A percentile compares a stretch with the other conserved stretches of the same genome.
Evolutionary conservation across 2,329 filamentous ascomycete genomes (phyloP).

Genomic region (Colletotrichum camelliae): DNA sequence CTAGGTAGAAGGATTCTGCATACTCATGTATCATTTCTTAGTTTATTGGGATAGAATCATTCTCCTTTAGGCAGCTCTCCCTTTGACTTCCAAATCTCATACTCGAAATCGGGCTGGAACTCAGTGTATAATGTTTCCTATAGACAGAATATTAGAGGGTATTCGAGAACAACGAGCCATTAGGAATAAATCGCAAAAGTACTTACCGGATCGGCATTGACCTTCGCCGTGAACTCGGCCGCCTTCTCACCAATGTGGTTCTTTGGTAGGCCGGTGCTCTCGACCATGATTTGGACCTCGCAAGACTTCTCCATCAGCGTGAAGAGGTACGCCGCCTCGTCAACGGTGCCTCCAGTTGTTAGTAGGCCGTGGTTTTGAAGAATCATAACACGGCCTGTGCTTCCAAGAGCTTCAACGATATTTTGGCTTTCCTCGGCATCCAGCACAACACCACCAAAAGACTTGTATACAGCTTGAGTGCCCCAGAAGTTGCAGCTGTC

Average conservation of each 20-base stretch:
- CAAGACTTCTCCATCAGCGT: slow-evolving; percentile 39
- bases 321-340: slow-evolving; percentile 71
- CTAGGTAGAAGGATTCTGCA: background rate
- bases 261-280: slow-evolving; percentile 31
- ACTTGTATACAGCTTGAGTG: slow-evolving; percentile 63
- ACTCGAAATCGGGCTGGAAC: background rate
- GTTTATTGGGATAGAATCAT: fast-evolving
- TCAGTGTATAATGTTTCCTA: background rate
- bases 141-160: background rate
- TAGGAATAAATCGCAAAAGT: background rate
- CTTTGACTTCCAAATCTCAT: background rate
- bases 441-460: background rate
- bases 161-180: background rate
- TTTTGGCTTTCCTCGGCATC: background rate
- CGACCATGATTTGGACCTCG: slow-evolving; percentile 37
- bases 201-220: background rate
- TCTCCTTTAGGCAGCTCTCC: background rate
- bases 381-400: slow-evolving; percentile 56
- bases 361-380: slow-evolving; percentile 70
- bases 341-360: slow-evolving; percentile 68
- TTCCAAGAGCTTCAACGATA: slow-evolving; percentile 53
- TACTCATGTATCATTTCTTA: background rate
- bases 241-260: slow-evolving; percentile 39
- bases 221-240: slow-evolving; percentile 24
- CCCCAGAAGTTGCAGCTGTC: slow-evolving; percentile 62